These are phyloP conservation scores for Lachnellula occidentalis DNA, from an alignment of 2,329 filamentous ascomycete genomes.

Conservation along the genomic window DNA sequence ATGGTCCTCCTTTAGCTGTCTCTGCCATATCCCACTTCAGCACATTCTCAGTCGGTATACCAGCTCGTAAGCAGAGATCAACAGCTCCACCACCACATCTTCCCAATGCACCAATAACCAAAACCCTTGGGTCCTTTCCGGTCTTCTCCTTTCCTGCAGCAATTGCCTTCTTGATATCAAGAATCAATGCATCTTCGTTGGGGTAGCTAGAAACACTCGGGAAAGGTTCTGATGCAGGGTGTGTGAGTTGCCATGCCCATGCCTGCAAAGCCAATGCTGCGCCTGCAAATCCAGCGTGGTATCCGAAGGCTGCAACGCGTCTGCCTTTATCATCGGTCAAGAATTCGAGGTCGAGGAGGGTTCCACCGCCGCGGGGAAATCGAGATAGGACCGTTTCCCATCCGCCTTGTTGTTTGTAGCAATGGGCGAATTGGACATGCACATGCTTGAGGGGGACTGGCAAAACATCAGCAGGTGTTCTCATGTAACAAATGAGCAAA, in stretches of 20 bases:
- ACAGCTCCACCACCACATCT: conserved; percentile 82
- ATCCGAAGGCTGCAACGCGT: conserved; percentile 58
- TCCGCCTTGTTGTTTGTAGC: conserved; percentile 70
- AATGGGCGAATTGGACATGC: conserved; percentile 67
- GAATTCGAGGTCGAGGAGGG: conserved; percentile 83
- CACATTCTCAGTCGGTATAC: conserved; percentile 64
- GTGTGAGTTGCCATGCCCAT: conserved; percentile 76
- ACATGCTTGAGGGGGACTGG: conserved; percentile 63
- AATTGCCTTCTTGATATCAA: conserved; percentile 67
- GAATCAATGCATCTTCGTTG: conserved; percentile 68
- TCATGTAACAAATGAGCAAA: conserved; percentile 4
- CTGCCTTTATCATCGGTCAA: conserved; percentile 67
- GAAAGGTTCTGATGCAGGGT: conserved; percentile 60
- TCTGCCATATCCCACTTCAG: conserved; percentile 69
- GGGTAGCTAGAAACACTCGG: conserved; percentile 63
- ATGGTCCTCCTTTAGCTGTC: conserved; percentile 65
- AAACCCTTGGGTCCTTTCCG: conserved; percentile 63
- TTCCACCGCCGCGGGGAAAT: conserved; percentile 71
- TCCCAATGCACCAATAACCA: conserved; percentile 81
- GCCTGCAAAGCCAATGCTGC: conserved; percentile 70
- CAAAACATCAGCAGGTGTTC: conserved; percentile 5
- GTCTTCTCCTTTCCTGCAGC: conserved; percentile 60
- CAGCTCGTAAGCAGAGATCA: conserved; percentile 70
- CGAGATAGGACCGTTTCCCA: conserved; percentile 77
- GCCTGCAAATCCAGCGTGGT: conserved; percentile 68